phyloP scores from a whole-genome alignment of 352 stramenopile species.

The Phytophthora syringae region DNA sequence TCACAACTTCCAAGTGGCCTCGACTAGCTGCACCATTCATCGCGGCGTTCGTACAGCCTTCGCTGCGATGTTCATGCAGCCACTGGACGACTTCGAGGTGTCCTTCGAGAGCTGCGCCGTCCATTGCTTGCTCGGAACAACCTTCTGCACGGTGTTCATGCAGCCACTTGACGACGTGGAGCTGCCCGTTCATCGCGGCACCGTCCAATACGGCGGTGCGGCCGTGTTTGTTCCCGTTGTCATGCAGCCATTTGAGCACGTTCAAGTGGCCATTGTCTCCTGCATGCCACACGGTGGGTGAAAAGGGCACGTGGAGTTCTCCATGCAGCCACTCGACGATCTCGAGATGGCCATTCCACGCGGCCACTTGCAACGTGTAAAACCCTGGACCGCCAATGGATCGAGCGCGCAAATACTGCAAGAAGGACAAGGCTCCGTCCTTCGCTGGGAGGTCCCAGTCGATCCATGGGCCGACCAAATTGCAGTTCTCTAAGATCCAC shows the following conservation, averaged over 20 bases:
- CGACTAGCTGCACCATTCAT: conserved; percentile 54
- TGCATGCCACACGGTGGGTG: conserved; percentile 35
- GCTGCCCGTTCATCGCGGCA: conserved; percentile 49
- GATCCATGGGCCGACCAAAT: conserved; percentile 31
- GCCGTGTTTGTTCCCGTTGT: conserved; percentile 38
- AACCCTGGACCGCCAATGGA: conserved; percentile 48
- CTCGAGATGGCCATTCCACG: conserved; percentile 43
- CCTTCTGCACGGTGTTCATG: conserved; percentile 31
- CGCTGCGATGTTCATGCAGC: conserved; percentile 41
- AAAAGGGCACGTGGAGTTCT: conserved; percentile 31
- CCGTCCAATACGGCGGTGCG: conserved; percentile 47
- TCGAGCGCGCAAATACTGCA: conserved; percentile 52
- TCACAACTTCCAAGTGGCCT: conserved; percentile 54
- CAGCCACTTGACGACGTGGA: conserved; percentile 53
- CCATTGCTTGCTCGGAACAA: conserved; percentile 32
- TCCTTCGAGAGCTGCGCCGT: conserved; percentile 39
- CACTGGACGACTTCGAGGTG: conserved; percentile 41
- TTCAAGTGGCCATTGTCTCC: conserved; percentile 33
- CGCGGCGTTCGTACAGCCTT: conserved; percentile 50
- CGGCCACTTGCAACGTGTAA: conserved; percentile 67
- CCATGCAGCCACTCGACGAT: conserved; percentile 43
- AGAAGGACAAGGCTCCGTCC: conserved; percentile 49
- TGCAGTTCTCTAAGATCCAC: conserved; percentile 43
- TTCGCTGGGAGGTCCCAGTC: conserved; percentile 57
- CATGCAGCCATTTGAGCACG: conserved; percentile 45